Base-by-base conservation (phyloP, 2,329 filamentous ascomycete species). In the Penicillium verrucosum region DNA sequence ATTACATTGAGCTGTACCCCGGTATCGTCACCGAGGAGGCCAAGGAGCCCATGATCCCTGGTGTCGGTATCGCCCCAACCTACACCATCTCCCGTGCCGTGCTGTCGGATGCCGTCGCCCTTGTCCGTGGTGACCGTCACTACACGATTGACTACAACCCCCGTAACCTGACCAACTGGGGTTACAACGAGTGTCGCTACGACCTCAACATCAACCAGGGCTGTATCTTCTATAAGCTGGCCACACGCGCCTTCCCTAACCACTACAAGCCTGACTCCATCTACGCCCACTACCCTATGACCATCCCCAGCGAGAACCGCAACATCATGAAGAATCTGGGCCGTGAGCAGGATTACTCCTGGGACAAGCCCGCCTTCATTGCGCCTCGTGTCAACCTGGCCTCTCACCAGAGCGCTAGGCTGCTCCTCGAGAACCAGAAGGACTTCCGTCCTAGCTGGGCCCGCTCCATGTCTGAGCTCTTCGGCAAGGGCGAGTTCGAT, bases 171-270 rank as follows among this genome's bases (percentile, higher is more conserved):
- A 95, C 90, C 1, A 92, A 90, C 74, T 96, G 90, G 90, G 90
- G 90, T 21, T 93, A 84, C 76, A 84, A 85, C 53, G 88, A 91
- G 69, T 88, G 84, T 4, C 81, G 89, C 21, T 90, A 87, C 54
- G 89, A 95, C 64, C 75, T 86, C 23, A 84, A 82, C 57, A 75
- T 93, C 62, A 89, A 94, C 73, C 87, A 94, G 68, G 90, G 91
- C 45, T 91, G 88, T 64, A 85, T 92, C 12, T 89, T 93, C 74
- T 92, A 92, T 79, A 95, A 94, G 78, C 81, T 95, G 36, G 88
- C 92, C 70, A 78, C 90, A 36, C 83, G 88, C 5, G 89, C 89
- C 0, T 91, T 95, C 79, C 91, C 90, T 0, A 82, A 89, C 62
- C 88, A 91, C 75, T 93, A 92, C 80, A 85, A 84, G 69, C 75